Evolutionary conservation across 371 early-diverging fungal species (phyloP), one percentile per base, ranked within the genome.

Genomic region (Rhizopus microsporus): DNA sequence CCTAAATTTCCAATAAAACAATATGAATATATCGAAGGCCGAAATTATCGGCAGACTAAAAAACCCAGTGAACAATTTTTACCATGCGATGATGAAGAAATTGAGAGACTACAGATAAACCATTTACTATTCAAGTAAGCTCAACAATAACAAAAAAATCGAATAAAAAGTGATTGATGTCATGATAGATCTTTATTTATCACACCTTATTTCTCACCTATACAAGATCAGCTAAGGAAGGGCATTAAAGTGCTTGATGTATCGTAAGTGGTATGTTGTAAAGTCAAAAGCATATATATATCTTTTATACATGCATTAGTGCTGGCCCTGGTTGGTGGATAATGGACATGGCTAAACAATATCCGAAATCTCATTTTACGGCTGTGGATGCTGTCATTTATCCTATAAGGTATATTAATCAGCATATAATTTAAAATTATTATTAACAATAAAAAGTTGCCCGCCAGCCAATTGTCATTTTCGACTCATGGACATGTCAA

Each of bases 41-140:
- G 76, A 7, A 64, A 70, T 17, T 75, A 65, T 44, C 52, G 54
- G 42, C 64, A 54, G 17, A 48, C 62, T 8, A 57, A 53, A 10
- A 52, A 42, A 10, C 57, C 56, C 9, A 62, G 54, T 23, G 55
- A 62, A 29, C 56, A 66, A 16, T 65, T 77, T 16, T 49, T 77
- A 51, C 78, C 78, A 16, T 72, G 70, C 44, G 78, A 77, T 61
- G 78, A 77, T 40, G 78, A 77, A 45, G 78, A 77, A 57, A 60
- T 66, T 35, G 78, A 77, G 47, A 58, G 78, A 9, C 48, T 72
- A 15, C 69, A 77, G 52, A 56, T 77, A 7, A 70, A 68, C 32
- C 64, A 72, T 43, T 45, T 72, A 12, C 29, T 70, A 31, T 64
- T 66, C 57, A 71, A 63, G 73, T 72, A 59, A 68, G n/a, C 4